Conservation (phyloP, 345 rosid species). For the Brassica juncea region DNA sequence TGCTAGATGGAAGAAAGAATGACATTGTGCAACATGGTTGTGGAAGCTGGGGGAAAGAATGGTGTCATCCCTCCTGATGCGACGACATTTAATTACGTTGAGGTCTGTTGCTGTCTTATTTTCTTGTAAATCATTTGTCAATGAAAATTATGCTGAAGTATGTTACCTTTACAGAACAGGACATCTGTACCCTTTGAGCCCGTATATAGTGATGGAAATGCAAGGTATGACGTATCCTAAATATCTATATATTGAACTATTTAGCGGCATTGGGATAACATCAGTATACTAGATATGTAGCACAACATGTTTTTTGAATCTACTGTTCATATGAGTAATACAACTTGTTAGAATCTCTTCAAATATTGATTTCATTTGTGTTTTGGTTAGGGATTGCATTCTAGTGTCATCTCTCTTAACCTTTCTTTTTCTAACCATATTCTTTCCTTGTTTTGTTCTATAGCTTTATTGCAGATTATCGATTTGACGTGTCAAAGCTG, state of each 20-base stretch:
- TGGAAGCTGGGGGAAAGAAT: conserved; percentile 98
- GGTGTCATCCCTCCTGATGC: conserved; percentile 93
- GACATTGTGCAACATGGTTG: conserved; percentile 97
- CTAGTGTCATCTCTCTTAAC: conserved; percentile 4
- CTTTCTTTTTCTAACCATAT: conserved; percentile 18
- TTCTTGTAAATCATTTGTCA: background rate
- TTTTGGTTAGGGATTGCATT: background rate
- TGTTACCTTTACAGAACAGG: conserved; percentile 59
- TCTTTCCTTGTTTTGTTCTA: conserved; percentile 24
- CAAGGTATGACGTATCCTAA: conserved; percentile 55
- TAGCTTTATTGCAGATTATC: conserved; percentile 80
- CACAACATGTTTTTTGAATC: background rate
- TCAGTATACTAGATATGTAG: background rate
- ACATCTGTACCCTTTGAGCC: conserved; percentile 83
- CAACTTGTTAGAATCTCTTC: conserved; percentile 6
- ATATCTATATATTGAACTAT: background rate
- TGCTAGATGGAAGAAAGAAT: conserved; percentile 97
- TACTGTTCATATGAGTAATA: conserved; percentile 7
- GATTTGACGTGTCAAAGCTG: conserved; percentile 83
- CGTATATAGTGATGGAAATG: conserved; percentile 84
- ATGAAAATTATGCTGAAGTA: background rate
- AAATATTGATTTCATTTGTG: background rate
- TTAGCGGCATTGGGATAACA: background rate
- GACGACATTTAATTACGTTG: conserved; percentile 86
- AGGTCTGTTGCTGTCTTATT: conserved; percentile 48